Conservation (phyloP, 495 filamentous ascomycete genomes). For the Durotheca rogersii region DNA sequence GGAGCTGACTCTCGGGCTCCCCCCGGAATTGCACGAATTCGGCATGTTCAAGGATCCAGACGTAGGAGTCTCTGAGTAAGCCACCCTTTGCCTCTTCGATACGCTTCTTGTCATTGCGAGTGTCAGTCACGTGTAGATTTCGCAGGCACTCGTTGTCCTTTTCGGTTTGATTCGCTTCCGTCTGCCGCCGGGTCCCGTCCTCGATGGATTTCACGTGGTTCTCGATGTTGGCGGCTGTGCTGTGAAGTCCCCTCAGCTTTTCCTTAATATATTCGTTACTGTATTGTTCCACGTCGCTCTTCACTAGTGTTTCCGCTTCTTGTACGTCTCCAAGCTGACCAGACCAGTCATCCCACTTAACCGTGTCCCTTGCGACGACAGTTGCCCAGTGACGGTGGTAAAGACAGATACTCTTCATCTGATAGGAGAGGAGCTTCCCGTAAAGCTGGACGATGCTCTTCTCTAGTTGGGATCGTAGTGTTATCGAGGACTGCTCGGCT, state of each 20-base stretch:
- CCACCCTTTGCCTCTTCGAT: constrained; percentile 46
- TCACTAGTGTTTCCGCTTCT: not conserved
- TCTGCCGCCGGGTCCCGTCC: not conserved
- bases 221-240: not conserved
- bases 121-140: constrained; percentile 32
- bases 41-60: constrained; percentile 45
- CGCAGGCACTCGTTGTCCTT: constrained; percentile 19
- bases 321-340: not conserved
- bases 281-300: not conserved
- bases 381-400: constrained; percentile 34
- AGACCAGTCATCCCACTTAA: not conserved
- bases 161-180: not conserved
- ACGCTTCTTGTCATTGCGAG: constrained; percentile 38
- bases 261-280: not conserved
- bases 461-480: constrained; percentile 17
- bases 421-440: constrained; percentile 33
- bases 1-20: constrained; percentile 31
- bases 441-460: constrained; percentile 30
- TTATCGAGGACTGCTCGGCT: constrained; percentile 1
- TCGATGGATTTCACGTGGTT: not conserved
- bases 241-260: not conserved
- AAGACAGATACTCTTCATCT: constrained; percentile 40
- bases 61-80: constrained; percentile 43
- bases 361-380: not conserved
- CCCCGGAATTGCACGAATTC: constrained; percentile 32